Percentiles rank a stretch among this genome's conserved stretches.
phyloP scores from a whole-genome alignment of 2,329 filamentous ascomycete species.

The Fusarium chaquense region DNA sequence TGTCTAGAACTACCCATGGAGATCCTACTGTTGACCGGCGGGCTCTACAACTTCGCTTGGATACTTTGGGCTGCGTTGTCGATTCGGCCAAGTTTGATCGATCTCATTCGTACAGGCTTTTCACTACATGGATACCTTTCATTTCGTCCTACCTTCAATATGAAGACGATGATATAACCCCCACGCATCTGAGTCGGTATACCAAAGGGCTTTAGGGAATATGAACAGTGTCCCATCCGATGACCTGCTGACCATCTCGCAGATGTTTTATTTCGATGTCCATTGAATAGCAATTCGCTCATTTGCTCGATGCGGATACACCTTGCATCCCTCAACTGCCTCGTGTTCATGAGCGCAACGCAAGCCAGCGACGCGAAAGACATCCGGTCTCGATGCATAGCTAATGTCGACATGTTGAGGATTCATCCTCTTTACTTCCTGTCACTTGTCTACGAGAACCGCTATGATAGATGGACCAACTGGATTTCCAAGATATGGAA shows the following conservation, averaged over 20 bases:
- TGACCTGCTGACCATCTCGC: neutral
- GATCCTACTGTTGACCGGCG: neutral
- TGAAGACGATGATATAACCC: neutral
- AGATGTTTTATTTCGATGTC: neutral
- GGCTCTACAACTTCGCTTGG: neutral
- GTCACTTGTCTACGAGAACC: neutral
- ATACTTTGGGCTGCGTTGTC: neutral
- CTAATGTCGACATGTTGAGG: neutral
- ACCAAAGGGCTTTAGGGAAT: accelerated
- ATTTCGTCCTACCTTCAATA: neutral
- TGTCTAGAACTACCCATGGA: neutral
- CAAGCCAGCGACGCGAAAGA: neutral
- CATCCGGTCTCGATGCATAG: neutral
- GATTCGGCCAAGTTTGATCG: neutral
- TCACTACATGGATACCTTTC: neutral
- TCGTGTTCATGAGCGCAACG: neutral
- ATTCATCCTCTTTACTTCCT: neutral
- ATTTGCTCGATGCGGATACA: neutral
- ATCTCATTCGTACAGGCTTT: neutral
- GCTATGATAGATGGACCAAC: neutral
- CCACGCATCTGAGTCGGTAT: neutral
- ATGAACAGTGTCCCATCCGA: accelerated
- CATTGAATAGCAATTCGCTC: neutral
- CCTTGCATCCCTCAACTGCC: neutral
- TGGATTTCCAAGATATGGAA: neutral